Evolutionary conservation across 495 filamentous ascomycete species (phyloP).

Genomic region (Aspergillus conjunctus): DNA sequence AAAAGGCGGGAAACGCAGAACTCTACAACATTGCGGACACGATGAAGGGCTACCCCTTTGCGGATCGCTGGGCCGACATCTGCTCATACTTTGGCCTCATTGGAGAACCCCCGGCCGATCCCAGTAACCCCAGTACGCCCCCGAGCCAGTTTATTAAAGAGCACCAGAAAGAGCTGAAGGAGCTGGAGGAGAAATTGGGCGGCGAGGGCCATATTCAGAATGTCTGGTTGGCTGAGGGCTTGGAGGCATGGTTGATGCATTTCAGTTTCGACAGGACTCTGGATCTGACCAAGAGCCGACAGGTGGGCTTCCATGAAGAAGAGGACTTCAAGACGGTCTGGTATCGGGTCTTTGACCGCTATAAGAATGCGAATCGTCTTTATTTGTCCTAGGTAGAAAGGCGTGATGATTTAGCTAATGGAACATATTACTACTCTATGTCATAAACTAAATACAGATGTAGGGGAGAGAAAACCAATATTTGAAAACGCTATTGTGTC

Average conservation of each 20-base stretch:
- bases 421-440: no score
- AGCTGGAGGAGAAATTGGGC: slow-evolving; percentile 5
- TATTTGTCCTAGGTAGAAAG: slow-evolving; percentile 4
- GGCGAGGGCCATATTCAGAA: slow-evolving; percentile 2
- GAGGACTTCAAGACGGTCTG: slow-evolving; percentile 3
- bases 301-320: slow-evolving; percentile 6
- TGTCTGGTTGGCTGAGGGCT: slow-evolving; percentile 1
- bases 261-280: slow-evolving; percentile 4
- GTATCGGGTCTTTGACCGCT: slow-evolving; percentile 6
- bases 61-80: not conserved
- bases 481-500: not conserved
- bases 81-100: slow-evolving; percentile 5
- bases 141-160: slow-evolving; percentile 6
- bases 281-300: slow-evolving; percentile 3
- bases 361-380: slow-evolving; percentile 2
- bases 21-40: slow-evolving; percentile 7
- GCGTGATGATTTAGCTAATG: not conserved
- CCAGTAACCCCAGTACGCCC: not conserved
- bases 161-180: not conserved
- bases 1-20: slow-evolving; percentile 3
- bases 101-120: slow-evolving; percentile 2
- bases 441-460: no score
- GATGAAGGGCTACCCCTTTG: slow-evolving; percentile 2
- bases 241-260: slow-evolving; percentile 7
- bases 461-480: no score